A percentile compares a stretch with the other conserved stretches of the same genome.
These are phyloP conservation scores for Saccharomycopsis sp. DNA, from an alignment of 805 yeast genomes.

Conservation along the genomic window DNA sequence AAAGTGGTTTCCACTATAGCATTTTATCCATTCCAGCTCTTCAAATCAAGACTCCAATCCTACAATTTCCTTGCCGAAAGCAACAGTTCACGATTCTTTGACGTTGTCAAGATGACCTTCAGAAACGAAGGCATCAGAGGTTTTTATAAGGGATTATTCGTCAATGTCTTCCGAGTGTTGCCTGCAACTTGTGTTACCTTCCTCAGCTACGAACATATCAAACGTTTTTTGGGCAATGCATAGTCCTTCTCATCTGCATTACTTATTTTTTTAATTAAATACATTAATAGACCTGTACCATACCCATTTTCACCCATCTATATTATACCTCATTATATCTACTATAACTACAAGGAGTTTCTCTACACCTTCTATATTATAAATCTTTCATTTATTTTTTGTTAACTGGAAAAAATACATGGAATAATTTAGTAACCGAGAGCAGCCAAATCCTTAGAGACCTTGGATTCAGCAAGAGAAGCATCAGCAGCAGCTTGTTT, in stretches of 20 bases:
- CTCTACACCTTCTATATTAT: not conserved
- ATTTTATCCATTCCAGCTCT: constrained; percentile 80
- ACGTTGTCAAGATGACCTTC: constrained; percentile 37
- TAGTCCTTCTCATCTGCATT: too few species aligned
- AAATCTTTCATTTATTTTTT: not conserved
- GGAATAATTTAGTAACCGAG: constrained; percentile 79
- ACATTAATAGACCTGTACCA: too few species aligned
- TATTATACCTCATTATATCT: too few species aligned
- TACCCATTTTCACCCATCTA: not conserved
- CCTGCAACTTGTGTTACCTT: constrained; percentile 94
- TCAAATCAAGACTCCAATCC: constrained; percentile 69
- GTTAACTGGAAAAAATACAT: not conserved
- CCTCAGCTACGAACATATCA: constrained; percentile 67
- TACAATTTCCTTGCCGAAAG: constrained; percentile 23
- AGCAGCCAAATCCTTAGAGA: constrained; percentile 88
- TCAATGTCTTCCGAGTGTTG: constrained; percentile 74
- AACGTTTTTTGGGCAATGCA: constrained; percentile 22
- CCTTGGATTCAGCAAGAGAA: constrained; percentile 84
- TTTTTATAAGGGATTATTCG: constrained; percentile 76
- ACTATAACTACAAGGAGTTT: too few species aligned
- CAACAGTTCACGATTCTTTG: constrained; percentile 23
- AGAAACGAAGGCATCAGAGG: constrained; percentile 52
- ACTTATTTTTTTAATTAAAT: too few species aligned
- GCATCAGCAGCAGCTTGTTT: constrained; percentile 84
- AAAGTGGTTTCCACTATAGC: constrained; percentile 61